A percentile compares a stretch with the other conserved stretches of the same genome.
Conservation (phyloP, 148 eudicot species). For the Rhododendron molle region DNA sequence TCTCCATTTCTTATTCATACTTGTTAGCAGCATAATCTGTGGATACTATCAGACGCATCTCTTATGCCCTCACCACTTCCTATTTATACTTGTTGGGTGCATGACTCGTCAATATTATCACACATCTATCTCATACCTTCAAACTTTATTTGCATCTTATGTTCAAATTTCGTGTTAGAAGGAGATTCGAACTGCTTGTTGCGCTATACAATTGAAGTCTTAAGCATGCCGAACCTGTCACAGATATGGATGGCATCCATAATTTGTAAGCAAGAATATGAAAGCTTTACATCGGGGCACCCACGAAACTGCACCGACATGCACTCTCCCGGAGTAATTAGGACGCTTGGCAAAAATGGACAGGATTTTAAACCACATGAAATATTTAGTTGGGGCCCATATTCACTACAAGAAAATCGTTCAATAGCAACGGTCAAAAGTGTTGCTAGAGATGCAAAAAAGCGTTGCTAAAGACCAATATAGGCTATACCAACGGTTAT, state of each 20-base stretch:
- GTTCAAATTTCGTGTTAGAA: background rate
- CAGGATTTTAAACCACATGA: background rate
- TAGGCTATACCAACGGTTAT: no score
- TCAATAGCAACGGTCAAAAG: no score
- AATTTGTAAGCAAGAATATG: background rate
- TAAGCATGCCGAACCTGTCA: background rate
- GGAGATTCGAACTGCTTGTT: background rate
- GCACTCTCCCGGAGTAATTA: background rate
- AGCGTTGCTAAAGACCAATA: no score
- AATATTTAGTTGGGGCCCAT: background rate
- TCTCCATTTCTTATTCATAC: background rate
- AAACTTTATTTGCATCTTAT: background rate
- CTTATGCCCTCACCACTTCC: background rate
- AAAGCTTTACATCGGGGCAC: background rate
- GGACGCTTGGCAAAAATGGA: background rate
- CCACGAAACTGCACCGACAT: background rate
- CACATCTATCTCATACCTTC: background rate
- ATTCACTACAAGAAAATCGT: no score
- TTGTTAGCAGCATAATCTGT: background rate
- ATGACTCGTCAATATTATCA: background rate
- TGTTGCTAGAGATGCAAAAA: no score
- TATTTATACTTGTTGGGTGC: background rate
- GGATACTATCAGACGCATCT: background rate
- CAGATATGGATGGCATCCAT: background rate
- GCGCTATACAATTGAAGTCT: background rate